phyloP scores from a whole-genome alignment of 2,329 filamentous ascomycete genomes.

The Paracoccidioides lutzii region DNA sequence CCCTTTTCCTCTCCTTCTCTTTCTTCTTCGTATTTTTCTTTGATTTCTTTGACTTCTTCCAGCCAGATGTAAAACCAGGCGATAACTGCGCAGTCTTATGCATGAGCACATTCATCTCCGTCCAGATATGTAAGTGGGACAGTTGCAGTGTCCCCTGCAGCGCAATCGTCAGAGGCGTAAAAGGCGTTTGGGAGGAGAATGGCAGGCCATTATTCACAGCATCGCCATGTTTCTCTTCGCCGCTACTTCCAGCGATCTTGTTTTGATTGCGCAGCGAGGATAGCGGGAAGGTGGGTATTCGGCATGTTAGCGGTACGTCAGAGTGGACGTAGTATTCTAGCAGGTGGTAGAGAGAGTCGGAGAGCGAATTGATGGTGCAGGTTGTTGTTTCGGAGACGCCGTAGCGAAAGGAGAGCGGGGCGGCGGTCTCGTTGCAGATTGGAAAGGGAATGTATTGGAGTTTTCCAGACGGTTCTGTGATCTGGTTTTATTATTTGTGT shows the following conservation, averaged over 20 bases:
- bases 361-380: conserved; percentile 39
- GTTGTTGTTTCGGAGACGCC: conserved; percentile 54
- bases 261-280: conserved; percentile 19
- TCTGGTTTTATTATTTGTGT: conserved; percentile 1
- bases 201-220: neutral
- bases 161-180: conserved; percentile 77
- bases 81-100: conserved; percentile 39
- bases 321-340: conserved; percentile 89
- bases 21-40: conserved; percentile 20
- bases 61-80: neutral
- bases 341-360: conserved; percentile 43
- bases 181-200: conserved; percentile 21
- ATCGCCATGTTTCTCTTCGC: neutral
- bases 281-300: conserved; percentile 66
- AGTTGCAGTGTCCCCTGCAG: conserved; percentile 78
- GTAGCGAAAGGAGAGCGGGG: conserved; percentile 74
- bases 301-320: conserved; percentile 85
- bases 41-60: conserved; percentile 20
- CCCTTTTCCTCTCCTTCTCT: conserved; percentile 39
- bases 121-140: conserved; percentile 81
- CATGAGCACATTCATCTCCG: conserved; percentile 77
- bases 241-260: conserved; percentile 31
- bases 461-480: conserved; percentile 54
- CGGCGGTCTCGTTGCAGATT: conserved; percentile 72
- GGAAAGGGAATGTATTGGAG: conserved; percentile 89